Percentiles rank a stretch among this genome's conserved stretches.
Evolutionary conservation across 768 basidiomycete species (phyloP).

Genomic region (Rhodotorula kratochvilovae): DNA sequence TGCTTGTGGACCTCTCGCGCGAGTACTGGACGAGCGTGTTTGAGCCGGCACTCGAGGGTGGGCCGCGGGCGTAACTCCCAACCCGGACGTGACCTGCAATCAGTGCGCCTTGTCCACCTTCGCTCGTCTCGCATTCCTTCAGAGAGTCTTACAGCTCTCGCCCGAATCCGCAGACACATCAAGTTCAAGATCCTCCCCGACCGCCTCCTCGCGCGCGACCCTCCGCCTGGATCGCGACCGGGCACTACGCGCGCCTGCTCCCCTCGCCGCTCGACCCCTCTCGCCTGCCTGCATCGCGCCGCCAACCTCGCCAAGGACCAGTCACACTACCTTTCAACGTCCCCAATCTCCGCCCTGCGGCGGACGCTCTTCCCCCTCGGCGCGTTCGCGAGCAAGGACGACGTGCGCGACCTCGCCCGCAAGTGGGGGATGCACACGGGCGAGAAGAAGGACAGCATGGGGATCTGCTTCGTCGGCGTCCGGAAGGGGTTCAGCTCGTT

Average conservation of each 20-base stretch:
- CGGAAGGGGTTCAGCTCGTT: slow-evolving; percentile 67
- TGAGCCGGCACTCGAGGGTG: slow-evolving; percentile 74
- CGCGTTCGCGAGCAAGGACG: slow-evolving; percentile 57
- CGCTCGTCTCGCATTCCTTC: not conserved
- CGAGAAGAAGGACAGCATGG: slow-evolving; percentile 78
- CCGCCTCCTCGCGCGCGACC: slow-evolving; percentile 50
- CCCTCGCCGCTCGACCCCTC: slow-evolving; percentile 41
- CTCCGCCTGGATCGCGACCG: slow-evolving; percentile 69
- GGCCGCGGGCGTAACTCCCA: slow-evolving; percentile 76
- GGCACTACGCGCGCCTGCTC: slow-evolving; percentile 82
- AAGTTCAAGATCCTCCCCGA: slow-evolving; percentile 83
- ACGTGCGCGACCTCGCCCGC: slow-evolving; percentile 68
- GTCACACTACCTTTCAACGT: slow-evolving; percentile 72
- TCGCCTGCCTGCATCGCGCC: slow-evolving; percentile 51
- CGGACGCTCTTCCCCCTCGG: slow-evolving; percentile 72
- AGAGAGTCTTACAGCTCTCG: not conserved
- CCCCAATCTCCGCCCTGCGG: not conserved
- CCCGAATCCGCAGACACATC: slow-evolving; percentile 61
- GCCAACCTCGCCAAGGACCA: slow-evolving; percentile 74
- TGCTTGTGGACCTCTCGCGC: slow-evolving; percentile 74
- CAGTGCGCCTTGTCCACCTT: slow-evolving; percentile 52
- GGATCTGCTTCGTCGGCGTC: slow-evolving; percentile 89
- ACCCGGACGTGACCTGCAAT: slow-evolving; percentile 92
- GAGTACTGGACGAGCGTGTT: slow-evolving; percentile 92
- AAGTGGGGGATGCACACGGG: slow-evolving; percentile 66